Evolutionary conservation across 805 yeast species (phyloP), one percentile per base, ranked within the genome.

Genomic region (Nakazawaea pomicola): DNA sequence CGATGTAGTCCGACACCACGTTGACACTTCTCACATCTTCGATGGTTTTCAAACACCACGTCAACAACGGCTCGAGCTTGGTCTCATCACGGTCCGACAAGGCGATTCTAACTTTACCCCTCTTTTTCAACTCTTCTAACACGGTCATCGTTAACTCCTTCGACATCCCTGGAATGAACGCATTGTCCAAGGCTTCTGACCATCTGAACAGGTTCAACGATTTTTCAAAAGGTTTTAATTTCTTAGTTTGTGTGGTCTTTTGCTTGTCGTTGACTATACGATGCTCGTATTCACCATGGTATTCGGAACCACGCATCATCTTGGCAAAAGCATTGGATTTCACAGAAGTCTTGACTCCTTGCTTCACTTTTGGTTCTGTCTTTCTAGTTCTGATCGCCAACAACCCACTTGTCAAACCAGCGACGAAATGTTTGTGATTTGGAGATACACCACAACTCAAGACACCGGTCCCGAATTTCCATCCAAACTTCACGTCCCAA

Each of bases 391-490:
- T 76, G 39, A 93, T 83, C 7, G 96, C 81, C 36, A 93, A 65
- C 44, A 93, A 68, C 4, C 99, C 99, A 1, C 95, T 81, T 6
- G 90, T 81, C 49, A 93, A 72, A 37, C 99, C 99, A 12, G 93
- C 86, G 28, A 87, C 96, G 49, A 93, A 73, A 66, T 93, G 98
- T 64, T 85, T 83, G 51, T 70, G 78, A 49, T 80, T 76, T 20
- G 98, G 97, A 7, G 96, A 87, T 9, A 87, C 83, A 11, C 90
- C 98, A 57, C 95, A 80, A 52, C 87, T 72, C 51, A 93, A 68
- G 0, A 93, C 96, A 29, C 95, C 95, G 18, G 91, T 88, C 27
- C 96, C 96, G 56, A 85, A 91, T 62, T 90, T 91, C 97, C 98
- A 91, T 36, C 97, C 97, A 58, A 89, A 91, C 58, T 83, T 86